Conservation (phyloP, 176 grass and related monocot species). For the Rhynchospora pubera region DNA sequence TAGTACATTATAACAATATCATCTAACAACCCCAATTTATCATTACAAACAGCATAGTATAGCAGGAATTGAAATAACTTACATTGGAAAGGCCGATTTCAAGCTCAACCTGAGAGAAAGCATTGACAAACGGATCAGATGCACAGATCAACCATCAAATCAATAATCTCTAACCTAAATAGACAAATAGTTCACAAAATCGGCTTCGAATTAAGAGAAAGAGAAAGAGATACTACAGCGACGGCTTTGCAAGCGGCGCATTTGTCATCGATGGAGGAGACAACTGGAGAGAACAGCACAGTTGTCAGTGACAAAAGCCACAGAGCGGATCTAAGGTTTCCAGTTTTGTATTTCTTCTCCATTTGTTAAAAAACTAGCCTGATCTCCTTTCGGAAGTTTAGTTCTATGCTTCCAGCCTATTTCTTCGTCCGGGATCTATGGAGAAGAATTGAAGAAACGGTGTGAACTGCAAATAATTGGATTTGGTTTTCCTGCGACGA, state of each 20-base stretch:
- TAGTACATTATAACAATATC: not conserved
- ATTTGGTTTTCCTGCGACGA: not conserved
- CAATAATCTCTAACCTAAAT: not conserved
- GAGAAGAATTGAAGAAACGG: not conserved
- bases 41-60: not conserved
- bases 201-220: not conserved
- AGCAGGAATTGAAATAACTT: conserved; percentile 21
- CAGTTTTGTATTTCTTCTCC: not conserved
- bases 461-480: not conserved
- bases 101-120: conserved; percentile 53
- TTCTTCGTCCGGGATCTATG: not conserved
- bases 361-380: not conserved
- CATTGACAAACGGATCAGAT: not conserved
- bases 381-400: too few relatives aligned
- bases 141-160: not conserved
- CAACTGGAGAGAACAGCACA: not conserved
- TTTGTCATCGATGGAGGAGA: conserved; percentile 62
- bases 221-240: conserved; percentile 30
- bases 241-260: conserved; percentile 86
- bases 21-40: not conserved
- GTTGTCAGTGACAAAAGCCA: not conserved
- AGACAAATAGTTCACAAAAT: not conserved
- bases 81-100: conserved; percentile 79
- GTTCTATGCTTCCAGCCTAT: too few relatives aligned
- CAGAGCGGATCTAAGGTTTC: conserved; percentile 17